phyloP scores from a whole-genome alignment of 106 monocot species.

The Dioscorea dumetorum region DNA sequence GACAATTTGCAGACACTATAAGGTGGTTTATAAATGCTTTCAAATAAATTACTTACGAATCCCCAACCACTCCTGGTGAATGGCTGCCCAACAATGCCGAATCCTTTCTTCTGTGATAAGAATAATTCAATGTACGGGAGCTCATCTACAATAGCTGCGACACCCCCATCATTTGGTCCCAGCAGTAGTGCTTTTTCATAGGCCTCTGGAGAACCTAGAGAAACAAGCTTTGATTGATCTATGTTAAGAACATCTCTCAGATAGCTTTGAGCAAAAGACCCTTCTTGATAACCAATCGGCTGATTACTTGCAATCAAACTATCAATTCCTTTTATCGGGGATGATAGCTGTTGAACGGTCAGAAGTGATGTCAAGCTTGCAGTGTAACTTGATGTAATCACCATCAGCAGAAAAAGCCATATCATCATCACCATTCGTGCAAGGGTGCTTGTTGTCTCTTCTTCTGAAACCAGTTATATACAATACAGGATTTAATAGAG shows the following conservation, averaged over 20 bases:
- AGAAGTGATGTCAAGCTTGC: conserved; percentile 78
- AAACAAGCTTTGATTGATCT: conserved; percentile 38
- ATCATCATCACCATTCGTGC: conserved; percentile 68
- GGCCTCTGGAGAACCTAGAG: conserved; percentile 37
- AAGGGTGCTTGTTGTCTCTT: conserved; percentile 47
- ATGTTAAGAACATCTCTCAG: conserved; percentile 45
- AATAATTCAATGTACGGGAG: conserved; percentile 67
- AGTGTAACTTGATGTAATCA: conserved; percentile 79
- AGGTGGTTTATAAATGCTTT: too few relatives aligned
- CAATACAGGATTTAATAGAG: not conserved
- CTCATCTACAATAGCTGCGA: conserved; percentile 82
- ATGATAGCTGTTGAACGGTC: conserved; percentile 65
- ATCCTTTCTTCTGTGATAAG: conserved; percentile 31
- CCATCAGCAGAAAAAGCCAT: conserved; percentile 71
- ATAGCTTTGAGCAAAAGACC: conserved; percentile 52
- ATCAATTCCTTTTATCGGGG: conserved; percentile 57
- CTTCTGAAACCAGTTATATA: conserved; percentile 34
- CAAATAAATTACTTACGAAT: conserved; percentile 53
- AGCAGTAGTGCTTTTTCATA: conserved; percentile 29
- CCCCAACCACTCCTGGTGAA: conserved; percentile 85
- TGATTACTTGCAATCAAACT: conserved; percentile 47
- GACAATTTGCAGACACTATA: too few relatives aligned
- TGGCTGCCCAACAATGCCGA: conserved; percentile 47
- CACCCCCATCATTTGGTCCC: conserved; percentile 67
- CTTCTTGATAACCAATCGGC: conserved; percentile 69